Conservation (phyloP, 1,284 basidiomycete species). For the Trametes sp. region DNA sequence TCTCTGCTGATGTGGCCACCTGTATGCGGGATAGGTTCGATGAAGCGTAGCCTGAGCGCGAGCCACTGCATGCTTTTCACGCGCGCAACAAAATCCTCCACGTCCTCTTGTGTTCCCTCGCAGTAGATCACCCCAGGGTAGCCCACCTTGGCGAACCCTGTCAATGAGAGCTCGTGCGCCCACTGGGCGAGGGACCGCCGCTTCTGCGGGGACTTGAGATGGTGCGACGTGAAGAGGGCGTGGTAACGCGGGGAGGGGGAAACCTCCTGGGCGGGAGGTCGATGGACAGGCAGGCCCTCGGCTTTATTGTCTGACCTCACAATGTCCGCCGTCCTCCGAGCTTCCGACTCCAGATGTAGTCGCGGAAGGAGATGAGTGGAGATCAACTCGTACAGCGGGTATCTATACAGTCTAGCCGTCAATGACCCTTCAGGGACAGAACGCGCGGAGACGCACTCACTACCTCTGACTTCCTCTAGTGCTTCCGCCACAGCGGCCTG, state of each 20-base stretch:
- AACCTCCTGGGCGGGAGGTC: background rate
- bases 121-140: slow-evolving; percentile 80
- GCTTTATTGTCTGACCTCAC: background rate
- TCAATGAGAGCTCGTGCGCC: slow-evolving; percentile 61
- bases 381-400: slow-evolving; percentile 65
- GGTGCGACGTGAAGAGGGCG: slow-evolving; percentile 76
- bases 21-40: slow-evolving; percentile 50
- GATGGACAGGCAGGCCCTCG: background rate
- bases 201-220: slow-evolving; percentile 74
- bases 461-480: slow-evolving; percentile 51
- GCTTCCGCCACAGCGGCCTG: slow-evolving; percentile 51
- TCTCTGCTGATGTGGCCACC: background rate
- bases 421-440: background rate
- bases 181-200: slow-evolving; percentile 68
- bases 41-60: slow-evolving; percentile 68
- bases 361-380: slow-evolving; percentile 65
- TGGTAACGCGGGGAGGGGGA: slow-evolving; percentile 49
- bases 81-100: slow-evolving; percentile 71
- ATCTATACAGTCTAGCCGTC: slow-evolving; percentile 52
- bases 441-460: slow-evolving; percentile 49
- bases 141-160: slow-evolving; percentile 77
- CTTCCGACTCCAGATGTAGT: slow-evolving; percentile 49
- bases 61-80: slow-evolving; percentile 84
- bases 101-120: slow-evolving; percentile 56
- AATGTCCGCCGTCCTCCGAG: background rate